These are phyloP conservation scores for Colletotrichum horii DNA, from an alignment of 2,329 filamentous ascomycete species.

Conservation along the genomic window DNA sequence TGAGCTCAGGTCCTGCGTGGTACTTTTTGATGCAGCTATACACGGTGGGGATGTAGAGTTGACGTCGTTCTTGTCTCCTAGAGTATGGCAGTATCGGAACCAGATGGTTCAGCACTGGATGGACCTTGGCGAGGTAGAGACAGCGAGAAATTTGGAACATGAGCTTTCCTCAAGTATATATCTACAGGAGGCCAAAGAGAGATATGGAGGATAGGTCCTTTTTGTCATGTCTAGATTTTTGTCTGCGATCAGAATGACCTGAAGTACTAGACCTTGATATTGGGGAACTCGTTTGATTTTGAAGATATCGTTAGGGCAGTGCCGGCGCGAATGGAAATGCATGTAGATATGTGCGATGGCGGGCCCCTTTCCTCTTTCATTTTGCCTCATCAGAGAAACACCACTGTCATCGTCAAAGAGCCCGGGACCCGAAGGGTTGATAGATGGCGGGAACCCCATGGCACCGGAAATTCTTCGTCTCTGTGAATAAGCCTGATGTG, in stretches of 20 bases:
- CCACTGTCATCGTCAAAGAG: background rate
- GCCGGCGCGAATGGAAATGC: background rate
- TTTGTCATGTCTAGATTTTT: background rate
- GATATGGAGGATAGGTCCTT: background rate
- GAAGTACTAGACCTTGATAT: background rate
- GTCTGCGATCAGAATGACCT: background rate
- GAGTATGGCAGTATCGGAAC: background rate
- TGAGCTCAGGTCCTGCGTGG: background rate
- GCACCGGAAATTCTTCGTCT: background rate
- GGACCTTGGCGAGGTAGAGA: background rate
- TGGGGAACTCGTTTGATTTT: background rate
- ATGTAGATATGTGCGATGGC: background rate
- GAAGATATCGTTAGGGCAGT: background rate
- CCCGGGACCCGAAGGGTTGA: background rate
- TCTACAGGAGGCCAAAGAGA: background rate
- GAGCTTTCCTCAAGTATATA: background rate
- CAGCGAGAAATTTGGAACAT: background rate
- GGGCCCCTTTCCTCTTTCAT: rapidly evolving
- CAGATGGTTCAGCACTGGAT: background rate
- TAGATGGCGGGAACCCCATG: background rate
- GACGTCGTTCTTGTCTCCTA: background rate
- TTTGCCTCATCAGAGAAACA: background rate
- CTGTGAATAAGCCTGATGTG: background rate
- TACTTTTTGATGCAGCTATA: background rate
- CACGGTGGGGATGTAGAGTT: background rate